These are phyloP conservation scores for Apophysomyces elegans DNA, from an alignment of 371 early-diverging fungal species.

Conservation along the genomic window DNA sequence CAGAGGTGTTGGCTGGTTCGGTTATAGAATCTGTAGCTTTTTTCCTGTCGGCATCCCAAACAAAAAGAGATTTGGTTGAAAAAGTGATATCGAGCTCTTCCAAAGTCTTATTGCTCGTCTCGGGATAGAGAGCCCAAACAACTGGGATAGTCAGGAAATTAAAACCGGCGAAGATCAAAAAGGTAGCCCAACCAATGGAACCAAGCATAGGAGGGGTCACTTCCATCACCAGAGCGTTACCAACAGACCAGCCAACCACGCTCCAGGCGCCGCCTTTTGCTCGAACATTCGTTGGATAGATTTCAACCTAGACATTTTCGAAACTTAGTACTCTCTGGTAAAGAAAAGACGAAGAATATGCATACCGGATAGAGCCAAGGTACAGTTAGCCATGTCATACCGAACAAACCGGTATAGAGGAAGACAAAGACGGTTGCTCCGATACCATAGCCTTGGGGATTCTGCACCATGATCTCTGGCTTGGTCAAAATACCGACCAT, in stretches of 20 bases:
- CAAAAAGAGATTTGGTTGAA: slow-evolving; percentile 41
- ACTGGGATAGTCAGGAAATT: slow-evolving; percentile 46
- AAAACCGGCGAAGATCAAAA: slow-evolving; percentile 42
- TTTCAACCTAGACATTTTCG: slow-evolving; percentile 22
- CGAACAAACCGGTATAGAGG: slow-evolving; percentile 40
- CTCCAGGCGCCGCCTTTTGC: slow-evolving; percentile 48
- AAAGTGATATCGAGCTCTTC: slow-evolving; percentile 48
- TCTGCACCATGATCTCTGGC: slow-evolving; percentile 35
- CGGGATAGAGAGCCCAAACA: slow-evolving; percentile 39
- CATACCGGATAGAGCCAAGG: slow-evolving; percentile 46
- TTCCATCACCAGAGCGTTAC: slow-evolving; percentile 46
- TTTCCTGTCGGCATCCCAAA: slow-evolving; percentile 47
- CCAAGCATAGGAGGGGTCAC: slow-evolving; percentile 47
- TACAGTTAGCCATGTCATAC: slow-evolving; percentile 45
- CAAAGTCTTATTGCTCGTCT: slow-evolving; percentile 43
- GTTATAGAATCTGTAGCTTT: neutral
- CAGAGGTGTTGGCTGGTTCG: neutral
- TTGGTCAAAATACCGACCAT: slow-evolving; percentile 43
- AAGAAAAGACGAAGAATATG: neutral
- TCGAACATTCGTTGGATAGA: slow-evolving; percentile 43
- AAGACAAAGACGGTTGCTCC: slow-evolving; percentile 44
- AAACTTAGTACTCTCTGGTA: too few relatives aligned
- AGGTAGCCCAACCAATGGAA: slow-evolving; percentile 46
- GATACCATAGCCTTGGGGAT: slow-evolving; percentile 32
- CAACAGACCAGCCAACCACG: slow-evolving; percentile 53